These are phyloP conservation scores for Backusella liffmaniae DNA, from an alignment of 192 early-diverging fungal species.

Conservation along the genomic window DNA sequence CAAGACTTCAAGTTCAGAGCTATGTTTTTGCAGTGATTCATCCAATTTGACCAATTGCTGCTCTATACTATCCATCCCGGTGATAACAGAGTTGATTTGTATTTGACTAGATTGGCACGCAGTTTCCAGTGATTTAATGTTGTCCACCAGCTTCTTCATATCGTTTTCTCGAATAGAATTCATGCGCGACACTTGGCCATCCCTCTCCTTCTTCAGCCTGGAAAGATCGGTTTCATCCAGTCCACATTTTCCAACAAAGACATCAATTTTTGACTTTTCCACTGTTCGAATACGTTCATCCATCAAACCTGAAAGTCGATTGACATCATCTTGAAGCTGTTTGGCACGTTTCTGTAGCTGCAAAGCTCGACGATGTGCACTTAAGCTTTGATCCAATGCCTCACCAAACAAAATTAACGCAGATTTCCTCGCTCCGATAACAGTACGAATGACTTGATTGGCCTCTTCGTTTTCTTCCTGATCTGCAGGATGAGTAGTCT, in stretches of 20 bases:
- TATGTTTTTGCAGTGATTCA: constrained; percentile 16
- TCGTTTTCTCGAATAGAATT: constrained; percentile 18
- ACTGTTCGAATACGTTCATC: constrained; percentile 21
- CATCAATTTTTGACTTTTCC: constrained; percentile 9
- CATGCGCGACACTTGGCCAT: constrained; percentile 13
- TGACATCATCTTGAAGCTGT: constrained; percentile 22
- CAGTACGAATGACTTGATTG: constrained; percentile 28
- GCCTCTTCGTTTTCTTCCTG: constrained; percentile 27
- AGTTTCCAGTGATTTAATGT: constrained; percentile 16
- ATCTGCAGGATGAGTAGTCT: constrained; percentile 9
- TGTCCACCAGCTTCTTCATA: constrained; percentile 11
- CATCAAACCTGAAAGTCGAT: constrained; percentile 16
- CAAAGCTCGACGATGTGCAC: constrained; percentile 21
- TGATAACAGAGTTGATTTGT: neutral
- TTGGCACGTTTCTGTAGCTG: constrained; percentile 25
- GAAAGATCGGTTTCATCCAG: constrained; percentile 25
- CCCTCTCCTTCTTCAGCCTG: constrained; percentile 20
- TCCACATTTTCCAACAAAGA: constrained; percentile 18
- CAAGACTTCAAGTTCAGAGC: constrained; percentile 11
- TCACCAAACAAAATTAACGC: constrained; percentile 30
- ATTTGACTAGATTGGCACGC: neutral
- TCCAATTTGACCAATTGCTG: constrained; percentile 14
- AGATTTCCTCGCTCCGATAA: constrained; percentile 14
- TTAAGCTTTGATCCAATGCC: constrained; percentile 25
- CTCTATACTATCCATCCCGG: neutral